These are phyloP conservation scores for Penicillium sp. DNA, from an alignment of 2,329 filamentous ascomycete species.

Conservation along the genomic window DNA sequence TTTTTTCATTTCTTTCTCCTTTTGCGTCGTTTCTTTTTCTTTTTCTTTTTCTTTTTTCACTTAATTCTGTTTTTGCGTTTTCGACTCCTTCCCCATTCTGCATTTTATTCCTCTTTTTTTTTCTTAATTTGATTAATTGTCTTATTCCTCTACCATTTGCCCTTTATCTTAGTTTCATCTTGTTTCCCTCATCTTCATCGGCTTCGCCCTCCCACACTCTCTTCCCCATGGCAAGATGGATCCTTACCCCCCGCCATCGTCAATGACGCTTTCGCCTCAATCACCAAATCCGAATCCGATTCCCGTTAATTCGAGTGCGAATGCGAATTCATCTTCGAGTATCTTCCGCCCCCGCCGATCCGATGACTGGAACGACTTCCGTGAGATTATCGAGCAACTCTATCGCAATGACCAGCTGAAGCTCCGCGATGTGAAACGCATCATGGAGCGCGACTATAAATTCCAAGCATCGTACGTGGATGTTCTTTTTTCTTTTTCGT, in stretches of 20 bases:
- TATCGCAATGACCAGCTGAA: conserved; percentile 42
- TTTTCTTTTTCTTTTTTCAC: conserved; percentile 3
- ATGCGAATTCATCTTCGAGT: not conserved
- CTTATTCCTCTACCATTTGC: not conserved
- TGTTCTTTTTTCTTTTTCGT: conserved; percentile 16
- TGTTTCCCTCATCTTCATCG: not conserved
- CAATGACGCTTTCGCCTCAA: conserved; percentile 17
- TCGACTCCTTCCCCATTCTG: no score
- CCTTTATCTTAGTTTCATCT: not conserved
- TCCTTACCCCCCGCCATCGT: conserved; percentile 17
- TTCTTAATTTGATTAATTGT: not conserved
- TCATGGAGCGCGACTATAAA: conserved; percentile 42
- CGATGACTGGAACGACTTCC: conserved; percentile 43
- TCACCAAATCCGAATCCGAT: conserved; percentile 13
- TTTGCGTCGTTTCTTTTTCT: not conserved
- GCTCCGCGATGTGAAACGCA: conserved; percentile 40
- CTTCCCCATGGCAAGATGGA: conserved; percentile 18
- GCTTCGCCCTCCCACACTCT: not conserved
- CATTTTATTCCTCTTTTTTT: no score
- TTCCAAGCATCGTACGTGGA: conserved; percentile 40
- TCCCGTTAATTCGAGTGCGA: conserved; percentile 16
- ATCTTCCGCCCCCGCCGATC: conserved; percentile 41
- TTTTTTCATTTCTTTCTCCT: not conserved
- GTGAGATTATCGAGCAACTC: conserved; percentile 39
- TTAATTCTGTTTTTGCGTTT: not conserved